These are phyloP conservation scores for Pythium aquatile DNA, from an alignment of 352 stramenopile genomes.

Conservation along the genomic window DNA sequence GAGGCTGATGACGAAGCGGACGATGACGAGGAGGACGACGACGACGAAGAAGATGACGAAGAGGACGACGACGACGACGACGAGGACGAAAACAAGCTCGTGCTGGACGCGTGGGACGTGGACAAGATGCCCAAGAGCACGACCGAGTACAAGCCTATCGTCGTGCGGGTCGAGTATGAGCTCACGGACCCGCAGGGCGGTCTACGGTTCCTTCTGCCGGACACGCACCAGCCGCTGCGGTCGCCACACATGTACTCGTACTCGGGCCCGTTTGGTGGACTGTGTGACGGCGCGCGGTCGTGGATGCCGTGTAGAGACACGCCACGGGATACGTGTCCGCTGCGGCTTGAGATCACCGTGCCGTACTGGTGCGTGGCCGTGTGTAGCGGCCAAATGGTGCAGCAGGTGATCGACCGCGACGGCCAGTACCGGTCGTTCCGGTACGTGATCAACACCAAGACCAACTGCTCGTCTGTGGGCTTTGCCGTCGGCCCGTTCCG, in stretches of 20 bases:
- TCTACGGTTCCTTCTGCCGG: slow-evolving; percentile 70
- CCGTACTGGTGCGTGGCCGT: slow-evolving; percentile 81
- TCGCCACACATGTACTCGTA: slow-evolving; percentile 88
- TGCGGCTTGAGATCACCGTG: slow-evolving; percentile 77
- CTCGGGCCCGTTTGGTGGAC: slow-evolving; percentile 73
- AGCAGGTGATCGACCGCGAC: slow-evolving; percentile 68
- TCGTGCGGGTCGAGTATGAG: slow-evolving; percentile 82
- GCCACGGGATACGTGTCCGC: slow-evolving; percentile 63
- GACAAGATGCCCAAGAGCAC: slow-evolving; percentile 67
- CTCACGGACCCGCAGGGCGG: slow-evolving; percentile 61
- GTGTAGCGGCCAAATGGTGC: slow-evolving; percentile 81
- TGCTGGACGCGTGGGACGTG: slow-evolving; percentile 66
- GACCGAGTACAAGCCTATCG: slow-evolving; percentile 64
- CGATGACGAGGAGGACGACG: slow-evolving; percentile 34
- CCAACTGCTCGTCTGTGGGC: slow-evolving; percentile 75
- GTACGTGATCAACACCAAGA: slow-evolving; percentile 81
- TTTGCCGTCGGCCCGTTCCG: slow-evolving; percentile 81
- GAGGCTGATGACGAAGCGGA: slow-evolving; percentile 24
- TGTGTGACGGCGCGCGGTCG: slow-evolving; percentile 78
- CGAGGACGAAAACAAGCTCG: slow-evolving; percentile 43
- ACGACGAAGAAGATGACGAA: slow-evolving; percentile 38
- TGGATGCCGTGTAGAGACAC: slow-evolving; percentile 87
- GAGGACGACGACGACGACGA: slow-evolving; percentile 43
- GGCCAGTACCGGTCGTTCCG: slow-evolving; percentile 65
- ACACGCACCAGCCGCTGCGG: slow-evolving; percentile 65